Evolutionary conservation across 495 filamentous ascomycete genomes (phyloP).

Genomic region (Neurospora terricola): DNA sequence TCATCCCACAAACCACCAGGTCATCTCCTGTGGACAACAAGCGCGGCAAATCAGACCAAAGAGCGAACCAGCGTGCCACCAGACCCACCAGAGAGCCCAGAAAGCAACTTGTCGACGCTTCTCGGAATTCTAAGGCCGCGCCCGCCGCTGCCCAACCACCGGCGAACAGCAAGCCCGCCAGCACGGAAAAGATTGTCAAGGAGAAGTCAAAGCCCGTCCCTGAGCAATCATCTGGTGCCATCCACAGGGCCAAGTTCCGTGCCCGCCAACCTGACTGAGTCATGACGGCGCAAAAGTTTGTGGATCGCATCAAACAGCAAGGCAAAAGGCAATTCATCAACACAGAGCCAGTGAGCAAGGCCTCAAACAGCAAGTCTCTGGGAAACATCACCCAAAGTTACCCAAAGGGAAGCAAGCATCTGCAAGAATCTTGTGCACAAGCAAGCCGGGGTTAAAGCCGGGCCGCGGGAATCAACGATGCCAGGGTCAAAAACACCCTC

Average conservation of each 20-base stretch:
- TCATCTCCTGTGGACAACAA: not conserved
- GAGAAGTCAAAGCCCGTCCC: too few species aligned
- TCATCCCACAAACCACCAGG: accelerated
- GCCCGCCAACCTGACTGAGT: too few species aligned
- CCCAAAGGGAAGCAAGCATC: not conserved
- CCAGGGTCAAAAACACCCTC: not conserved
- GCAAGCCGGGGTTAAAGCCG: not conserved
- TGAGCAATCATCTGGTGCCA: too few species aligned
- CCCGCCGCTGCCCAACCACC: too few species aligned
- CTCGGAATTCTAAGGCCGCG: not conserved
- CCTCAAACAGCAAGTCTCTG: not conserved
- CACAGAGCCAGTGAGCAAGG: too few species aligned
- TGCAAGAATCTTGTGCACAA: not conserved
- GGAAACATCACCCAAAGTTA: too few species aligned
- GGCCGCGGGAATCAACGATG: not conserved
- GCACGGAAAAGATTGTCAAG: not conserved
- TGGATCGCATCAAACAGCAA: too few species aligned
- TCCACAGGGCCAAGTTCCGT: too few species aligned
- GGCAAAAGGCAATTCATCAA: too few species aligned
- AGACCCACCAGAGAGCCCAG: not conserved
- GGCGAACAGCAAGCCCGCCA: not conserved
- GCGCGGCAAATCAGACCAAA: not conserved
- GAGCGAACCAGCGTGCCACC: not conserved
- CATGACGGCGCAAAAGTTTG: too few species aligned
- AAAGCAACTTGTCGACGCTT: not conserved